Evolutionary conservation across 805 yeast genomes (phyloP), one percentile per base, ranked within the genome.

Genomic region (Pichia thaimueangensis): DNA sequence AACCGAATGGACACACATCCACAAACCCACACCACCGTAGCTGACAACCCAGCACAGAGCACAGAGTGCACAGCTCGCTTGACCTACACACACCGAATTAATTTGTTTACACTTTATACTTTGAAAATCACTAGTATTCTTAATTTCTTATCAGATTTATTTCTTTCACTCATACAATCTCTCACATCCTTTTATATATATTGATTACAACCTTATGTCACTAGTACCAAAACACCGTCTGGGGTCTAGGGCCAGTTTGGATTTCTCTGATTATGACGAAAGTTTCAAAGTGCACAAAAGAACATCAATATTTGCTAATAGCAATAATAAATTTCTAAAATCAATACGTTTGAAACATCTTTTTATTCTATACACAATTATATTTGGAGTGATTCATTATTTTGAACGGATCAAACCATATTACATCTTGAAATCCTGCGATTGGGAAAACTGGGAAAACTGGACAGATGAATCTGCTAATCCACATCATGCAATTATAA

Each of bases 381-480:
- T 85, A 81, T 30, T 68, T 1, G 31, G 62, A 1, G 43, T 70
- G 15, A 60, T 79, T 10, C 71, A 71, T 43, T 74, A 76, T 54
- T 71, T 69, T 45, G 89, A 83, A 53, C 62, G 83, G 45, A 53
- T 66, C 4, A 68, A 64, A 9, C 80, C 80, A 1, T 62, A 59
- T 39, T 51, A 60, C 16, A 69, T 75, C 0, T 60, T 82, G 15
- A 49, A 56, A 7, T 45, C 57, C 23, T 82, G 88, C 54, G 50
- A 61, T 5, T 88, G 96, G 96, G 53, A 61, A 2, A 58, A 57
- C 0, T 83, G 91, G 89, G 87, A 81, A 50, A 35, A 60, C 5
- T 80, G 86, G 86, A 52, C 60, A 1, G 10, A 30, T 9, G 43
- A 36, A 7, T 34, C 59, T 2, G n/a, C n/a, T n/a, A 41, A 45